Base-by-base conservation (phyloP, 805 yeast genomes). In the Clavispora asparagi region DNA sequence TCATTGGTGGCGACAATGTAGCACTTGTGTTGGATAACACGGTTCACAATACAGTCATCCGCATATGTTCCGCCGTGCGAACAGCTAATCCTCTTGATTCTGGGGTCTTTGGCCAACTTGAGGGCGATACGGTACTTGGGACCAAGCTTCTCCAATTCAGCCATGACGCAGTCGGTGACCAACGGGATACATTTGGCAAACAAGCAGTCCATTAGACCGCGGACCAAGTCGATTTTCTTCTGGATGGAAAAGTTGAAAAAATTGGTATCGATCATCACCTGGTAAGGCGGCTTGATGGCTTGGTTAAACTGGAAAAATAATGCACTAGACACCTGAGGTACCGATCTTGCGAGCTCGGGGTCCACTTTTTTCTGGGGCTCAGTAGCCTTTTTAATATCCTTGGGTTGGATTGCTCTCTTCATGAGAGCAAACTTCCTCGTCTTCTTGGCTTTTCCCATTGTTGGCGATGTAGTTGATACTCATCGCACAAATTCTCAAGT, bases 201-300 rank as follows among this genome's bases (percentile, higher is more conserved):
- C 35, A 92, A 71, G 48, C 95, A 79, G 64, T 92, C 98, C 98
- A 94, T 92, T 85, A 94, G 85, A 11, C 97, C 99, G 58, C 90
- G 79, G n/a, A 89, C 91, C 9, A 94, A 73, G 63, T 94, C 99
- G 45, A 94, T 83, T 61, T 94, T 94, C 71, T 94, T 94, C 65
- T 90, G 97, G 54, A 94, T 92, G 52, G 96, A 87, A 68, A 91
- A 91, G 72, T 94, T 94, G 67, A 94, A 87, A 68, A 94, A 94
- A 73, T 94, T 94, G 27, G 99, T 94, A 81, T 94, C 99, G 42
- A 94, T 83, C 16, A 94, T 76, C 5, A 94, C 92, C 64, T 94
- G 98, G 61, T 94, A 94, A 39, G 99, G 99, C n/a, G 99, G 99
- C 64, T 87, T 89, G 54, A 94, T 87, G 14, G 97, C 89, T 63